Percentiles rank a stretch among this genome's conserved stretches.
Evolutionary conservation across 192 early-diverging fungal genomes (phyloP).

Genomic region (Neocallimastix lanati): DNA sequence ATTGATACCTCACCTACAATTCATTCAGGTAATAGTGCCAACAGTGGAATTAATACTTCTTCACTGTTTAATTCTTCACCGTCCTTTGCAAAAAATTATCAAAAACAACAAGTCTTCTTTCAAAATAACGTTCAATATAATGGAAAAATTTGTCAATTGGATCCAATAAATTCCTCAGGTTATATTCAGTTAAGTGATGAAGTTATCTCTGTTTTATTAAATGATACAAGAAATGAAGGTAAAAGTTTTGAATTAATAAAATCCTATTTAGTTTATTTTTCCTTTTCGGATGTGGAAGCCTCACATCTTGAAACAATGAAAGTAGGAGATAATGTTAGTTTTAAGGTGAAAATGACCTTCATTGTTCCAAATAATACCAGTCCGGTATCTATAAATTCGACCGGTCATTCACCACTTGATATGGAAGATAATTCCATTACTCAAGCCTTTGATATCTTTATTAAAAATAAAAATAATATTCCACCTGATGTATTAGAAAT

Average conservation of each 20-base stretch:
- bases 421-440: neutral
- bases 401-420: neutral
- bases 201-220: neutral
- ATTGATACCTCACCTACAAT: neutral
- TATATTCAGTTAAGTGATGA: neutral
- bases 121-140: neutral
- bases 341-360: neutral
- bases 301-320: neutral
- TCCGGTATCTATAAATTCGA: neutral
- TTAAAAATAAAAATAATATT: neutral
- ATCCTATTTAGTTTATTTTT: neutral
- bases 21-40: neutral
- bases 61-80: neutral
- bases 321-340: neutral
- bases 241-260: neutral
- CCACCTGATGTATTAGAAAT: neutral
- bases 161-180: neutral
- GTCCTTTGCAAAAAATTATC: neutral
- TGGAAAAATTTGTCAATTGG: neutral
- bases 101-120: neutral
- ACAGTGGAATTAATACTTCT: neutral
- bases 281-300: neutral
- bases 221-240: neutral
- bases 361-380: neutral
- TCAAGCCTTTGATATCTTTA: neutral